phyloP scores from a whole-genome alignment of 352 stramenopile species.

The Pythium rhizo-oryzae region DNA sequence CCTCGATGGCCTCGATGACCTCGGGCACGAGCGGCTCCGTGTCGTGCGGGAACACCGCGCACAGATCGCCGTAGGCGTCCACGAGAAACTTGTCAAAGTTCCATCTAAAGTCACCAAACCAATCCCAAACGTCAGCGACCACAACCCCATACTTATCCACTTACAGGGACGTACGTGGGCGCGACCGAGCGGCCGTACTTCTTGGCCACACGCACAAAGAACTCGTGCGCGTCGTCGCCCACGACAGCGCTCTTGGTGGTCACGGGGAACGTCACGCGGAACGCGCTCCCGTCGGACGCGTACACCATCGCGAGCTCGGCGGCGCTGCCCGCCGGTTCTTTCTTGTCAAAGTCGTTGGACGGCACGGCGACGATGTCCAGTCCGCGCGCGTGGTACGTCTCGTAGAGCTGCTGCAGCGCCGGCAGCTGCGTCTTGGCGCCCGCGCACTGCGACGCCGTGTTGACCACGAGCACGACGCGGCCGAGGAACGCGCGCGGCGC shows the following conservation, averaged over 20 bases:
- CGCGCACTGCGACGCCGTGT: slow-evolving; percentile 69
- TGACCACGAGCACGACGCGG: slow-evolving; percentile 64
- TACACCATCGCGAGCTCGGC: slow-evolving; percentile 51
- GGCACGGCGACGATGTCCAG: slow-evolving; percentile 66
- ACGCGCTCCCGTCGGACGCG: slow-evolving; percentile 21
- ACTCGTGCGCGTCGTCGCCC: slow-evolving; percentile 54
- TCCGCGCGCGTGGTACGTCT: slow-evolving; percentile 41
- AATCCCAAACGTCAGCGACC: too few relatives aligned
- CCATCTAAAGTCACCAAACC: too few relatives aligned
- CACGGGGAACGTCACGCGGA: slow-evolving; percentile 59
- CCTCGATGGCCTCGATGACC: slow-evolving; percentile 66
- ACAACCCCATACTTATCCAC: too few relatives aligned
- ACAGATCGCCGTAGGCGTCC: slow-evolving; percentile 58
- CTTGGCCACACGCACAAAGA: slow-evolving; percentile 63
- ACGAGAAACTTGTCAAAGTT: slow-evolving; percentile 88
- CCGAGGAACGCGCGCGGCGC: slow-evolving; percentile 37
- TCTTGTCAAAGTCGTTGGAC: slow-evolving; percentile 67
- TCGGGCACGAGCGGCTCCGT: slow-evolving; percentile 63
- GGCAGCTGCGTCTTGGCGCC: slow-evolving; percentile 48
- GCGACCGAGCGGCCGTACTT: slow-evolving; percentile 70
- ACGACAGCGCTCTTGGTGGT: slow-evolving; percentile 49
- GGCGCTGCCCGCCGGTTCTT: slow-evolving; percentile 48
- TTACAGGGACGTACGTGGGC: slow-evolving; percentile 42
- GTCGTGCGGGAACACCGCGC: slow-evolving; percentile 74
- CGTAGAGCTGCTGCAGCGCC: slow-evolving; percentile 57